These are phyloP conservation scores for Calonectria naviculata DNA, from an alignment of 2,329 filamentous ascomycete species.

Conservation along the genomic window DNA sequence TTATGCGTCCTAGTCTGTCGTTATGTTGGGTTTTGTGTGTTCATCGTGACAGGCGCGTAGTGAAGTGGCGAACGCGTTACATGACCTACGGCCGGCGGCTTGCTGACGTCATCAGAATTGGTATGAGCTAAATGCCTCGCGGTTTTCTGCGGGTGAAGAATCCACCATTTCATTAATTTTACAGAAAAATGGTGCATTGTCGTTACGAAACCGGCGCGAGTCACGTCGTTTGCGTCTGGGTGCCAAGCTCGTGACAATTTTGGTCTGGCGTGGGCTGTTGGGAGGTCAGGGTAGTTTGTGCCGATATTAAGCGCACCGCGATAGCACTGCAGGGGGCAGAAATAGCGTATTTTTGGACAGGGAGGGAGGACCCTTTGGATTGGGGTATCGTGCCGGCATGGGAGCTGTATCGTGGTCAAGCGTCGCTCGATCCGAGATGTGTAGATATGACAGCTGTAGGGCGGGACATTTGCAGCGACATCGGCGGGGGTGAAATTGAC, in stretches of 20 bases:
- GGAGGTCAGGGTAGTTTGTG: conserved; percentile 5
- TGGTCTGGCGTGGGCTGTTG: background rate
- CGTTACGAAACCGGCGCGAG: background rate
- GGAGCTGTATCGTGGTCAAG: too few species aligned
- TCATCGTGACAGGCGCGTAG: too few species aligned
- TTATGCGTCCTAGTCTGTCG: background rate
- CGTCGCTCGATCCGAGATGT: background rate
- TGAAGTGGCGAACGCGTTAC: background rate
- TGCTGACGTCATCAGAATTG: background rate
- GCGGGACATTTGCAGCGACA: background rate
- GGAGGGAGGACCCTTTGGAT: background rate
- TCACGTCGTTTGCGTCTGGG: background rate
- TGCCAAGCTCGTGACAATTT: background rate
- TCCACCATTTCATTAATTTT: background rate
- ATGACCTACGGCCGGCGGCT: background rate
- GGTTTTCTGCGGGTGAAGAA: background rate
- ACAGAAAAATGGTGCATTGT: background rate
- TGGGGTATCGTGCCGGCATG: background rate
- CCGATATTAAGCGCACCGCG: conserved; percentile 17
- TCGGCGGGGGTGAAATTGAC: background rate
- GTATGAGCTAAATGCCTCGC: background rate
- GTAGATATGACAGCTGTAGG: background rate
- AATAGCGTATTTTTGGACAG: background rate
- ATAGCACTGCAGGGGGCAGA: background rate
- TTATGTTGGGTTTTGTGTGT: background rate